Evolutionary conservation across 2,329 filamentous ascomycete species (phyloP), one percentile per base, ranked within the genome.

Genomic region (Tothia fuscella): DNA sequence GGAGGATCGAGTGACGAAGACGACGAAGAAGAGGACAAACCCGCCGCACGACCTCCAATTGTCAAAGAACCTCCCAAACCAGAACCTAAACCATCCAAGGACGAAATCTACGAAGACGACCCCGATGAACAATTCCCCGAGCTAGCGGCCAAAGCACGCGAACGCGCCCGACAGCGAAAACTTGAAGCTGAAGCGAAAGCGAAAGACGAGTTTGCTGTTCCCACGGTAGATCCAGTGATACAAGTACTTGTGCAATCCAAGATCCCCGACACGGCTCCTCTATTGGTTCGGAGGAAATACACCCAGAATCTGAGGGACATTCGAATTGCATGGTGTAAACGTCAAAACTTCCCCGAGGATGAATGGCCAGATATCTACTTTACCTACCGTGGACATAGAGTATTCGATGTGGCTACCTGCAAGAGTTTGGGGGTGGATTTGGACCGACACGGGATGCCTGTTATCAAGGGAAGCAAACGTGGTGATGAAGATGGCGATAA

Each of bases 351-450:
- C 35, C 58, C 64, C 2, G 59, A 64, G 2, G 64, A 71, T 3
- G 56, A 69, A 19, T 60, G 68, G 2, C 13, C 26, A 5, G 30
- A 42, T 10, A 21, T 40, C 34, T 81, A 91, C 51, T 70, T 96
- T 42, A 91, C 84, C 0, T 94, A 84, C 80, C 79, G 78, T 48
- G 72, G 75, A 20, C 75, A 74, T 44, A 74, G 76, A 45, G 61
- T 94, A 3, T 94, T 82, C 55, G 76, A 82, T 48, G 72, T 74
- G n/a, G 84, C 82, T 4, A 88, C 80, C 1, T 79, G 84, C 45
- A 68, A 70, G 41, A 78, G 72, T 36, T 63, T 93, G 5, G 78
- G 78, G 5, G 29, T 41, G 5, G 30, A 40, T 5, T 13, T 44
- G 17, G 19, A 44, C 17, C 25, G 35, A 12, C 13, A 39, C 31